These are phyloP conservation scores for Naganishia cerealis DNA, from an alignment of 1,284 basidiomycete genomes.

Conservation along the genomic window DNA sequence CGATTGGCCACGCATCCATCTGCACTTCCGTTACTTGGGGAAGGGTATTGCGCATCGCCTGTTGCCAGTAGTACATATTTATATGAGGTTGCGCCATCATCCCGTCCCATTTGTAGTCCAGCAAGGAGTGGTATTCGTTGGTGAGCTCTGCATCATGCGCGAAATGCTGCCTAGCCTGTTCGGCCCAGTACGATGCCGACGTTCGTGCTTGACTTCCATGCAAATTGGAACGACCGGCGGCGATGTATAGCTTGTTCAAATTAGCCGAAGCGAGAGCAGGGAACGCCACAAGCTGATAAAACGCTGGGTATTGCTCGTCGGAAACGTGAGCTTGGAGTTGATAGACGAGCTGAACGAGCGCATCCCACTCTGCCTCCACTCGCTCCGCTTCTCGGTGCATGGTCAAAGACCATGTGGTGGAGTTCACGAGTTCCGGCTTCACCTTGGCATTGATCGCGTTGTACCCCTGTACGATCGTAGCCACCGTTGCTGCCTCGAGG, in stretches of 20 bases:
- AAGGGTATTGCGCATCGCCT: slow-evolving; percentile 62
- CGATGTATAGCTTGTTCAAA: slow-evolving; percentile 62
- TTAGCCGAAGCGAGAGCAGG: slow-evolving; percentile 58
- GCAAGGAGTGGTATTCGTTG: slow-evolving; percentile 61
- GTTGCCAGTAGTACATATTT: slow-evolving; percentile 63
- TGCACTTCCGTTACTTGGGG: slow-evolving; percentile 40
- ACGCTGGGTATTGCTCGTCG: slow-evolving; percentile 59
- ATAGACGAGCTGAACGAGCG: slow-evolving; percentile 59
- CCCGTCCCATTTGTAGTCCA: slow-evolving; percentile 59
- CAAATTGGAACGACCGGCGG: slow-evolving; percentile 60
- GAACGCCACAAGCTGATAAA: slow-evolving; percentile 68
- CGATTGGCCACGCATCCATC: slow-evolving; percentile 25
- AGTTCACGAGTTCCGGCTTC: slow-evolving; percentile 68
- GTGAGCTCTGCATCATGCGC: slow-evolving; percentile 39
- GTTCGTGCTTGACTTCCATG: slow-evolving; percentile 65
- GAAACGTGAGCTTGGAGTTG: slow-evolving; percentile 62
- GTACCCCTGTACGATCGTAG: slow-evolving; percentile 62
- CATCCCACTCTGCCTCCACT: slow-evolving; percentile 59
- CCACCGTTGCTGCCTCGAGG: slow-evolving; percentile 55
- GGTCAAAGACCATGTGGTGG: slow-evolving; percentile 64
- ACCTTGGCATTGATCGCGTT: slow-evolving; percentile 64
- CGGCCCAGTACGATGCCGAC: slow-evolving; percentile 63
- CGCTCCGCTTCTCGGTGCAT: slow-evolving; percentile 69
- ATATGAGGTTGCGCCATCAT: slow-evolving; percentile 57
- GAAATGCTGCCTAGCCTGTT: slow-evolving; percentile 57